Base-by-base conservation (phyloP, 192 early-diverging fungal genomes). In the Backusella morwellensis region DNA sequence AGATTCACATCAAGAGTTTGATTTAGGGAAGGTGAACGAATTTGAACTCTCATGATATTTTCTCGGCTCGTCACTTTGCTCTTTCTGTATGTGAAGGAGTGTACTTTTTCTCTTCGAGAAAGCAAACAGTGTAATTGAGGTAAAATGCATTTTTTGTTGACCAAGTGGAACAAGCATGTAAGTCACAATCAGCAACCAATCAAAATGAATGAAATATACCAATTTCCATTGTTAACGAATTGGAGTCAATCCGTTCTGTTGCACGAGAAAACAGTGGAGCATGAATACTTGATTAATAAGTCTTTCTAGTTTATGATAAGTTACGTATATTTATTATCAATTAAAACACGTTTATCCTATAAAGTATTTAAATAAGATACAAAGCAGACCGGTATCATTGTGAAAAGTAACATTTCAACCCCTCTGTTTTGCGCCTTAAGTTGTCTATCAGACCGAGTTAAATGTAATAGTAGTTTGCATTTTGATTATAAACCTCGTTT, bases 1-100 rank as follows among this genome's bases (percentile, higher is more conserved):
- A 72, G 52, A 1, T 15, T 40, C 3, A 83, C 32, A n/a, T 63
- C 34, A 11, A 83, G 44, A 14, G 78, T 75, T 35, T 83, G 75
- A 3, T 75, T 21, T 0, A 83, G 29, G 5, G 82, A 74, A 42
- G 82, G 82, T 9, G 82, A 83, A 26, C 56, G 56, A 5, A 63
- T 63, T 63, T 63, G 56, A 63, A 63, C 23, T 4, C 11, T 63
- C 56, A 63, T 63, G 11, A 14, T 63, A 63, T 50, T n/a, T 17
- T 21, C 47, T 19, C 47, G 4, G 19, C 47, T 50, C 19, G 19
- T 50, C 56, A 4, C 23, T 11, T 63, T 63, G 7, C 29, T 29
- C 54, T 59, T 54, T 54, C n/a, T 54, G 12, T 44, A 17, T 50
- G 5, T 50, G 9, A 40, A 12, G 1, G 38, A 40, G 3, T n/a